Evolutionary conservation across 2,329 filamentous ascomycete genomes (phyloP).

Genomic region (Epichloe sylvatica): DNA sequence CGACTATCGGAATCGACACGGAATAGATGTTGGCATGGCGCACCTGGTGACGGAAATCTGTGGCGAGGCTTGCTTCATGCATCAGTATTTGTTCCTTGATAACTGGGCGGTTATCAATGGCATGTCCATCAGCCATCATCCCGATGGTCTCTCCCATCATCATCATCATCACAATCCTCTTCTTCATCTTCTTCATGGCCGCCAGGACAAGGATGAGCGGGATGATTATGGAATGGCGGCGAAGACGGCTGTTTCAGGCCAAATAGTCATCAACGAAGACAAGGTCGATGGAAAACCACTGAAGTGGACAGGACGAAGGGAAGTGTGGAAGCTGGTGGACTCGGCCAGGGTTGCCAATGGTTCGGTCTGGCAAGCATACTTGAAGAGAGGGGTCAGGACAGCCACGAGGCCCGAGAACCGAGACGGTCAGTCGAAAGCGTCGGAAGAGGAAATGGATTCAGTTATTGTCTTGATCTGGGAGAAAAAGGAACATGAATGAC

Average conservation of each 20-base stretch:
- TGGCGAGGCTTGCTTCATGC: slow-evolving; percentile 33
- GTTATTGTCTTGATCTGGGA: slow-evolving; percentile 28
- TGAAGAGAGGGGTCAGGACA: slow-evolving; percentile 18
- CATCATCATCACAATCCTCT: background rate
- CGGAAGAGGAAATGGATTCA: slow-evolving; percentile 21
- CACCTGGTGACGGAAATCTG: slow-evolving; percentile 29
- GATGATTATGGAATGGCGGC: slow-evolving; percentile 2
- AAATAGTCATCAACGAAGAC: slow-evolving; percentile 20
- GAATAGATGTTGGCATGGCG: slow-evolving; percentile 25
- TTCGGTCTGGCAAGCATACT: slow-evolving; percentile 33
- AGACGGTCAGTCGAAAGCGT: background rate
- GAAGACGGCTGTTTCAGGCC: slow-evolving; percentile 11
- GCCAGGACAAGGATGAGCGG: background rate
- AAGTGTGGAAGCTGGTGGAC: slow-evolving; percentile 29
- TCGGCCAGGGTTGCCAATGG: slow-evolving; percentile 21
- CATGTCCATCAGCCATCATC: slow-evolving; percentile 29
- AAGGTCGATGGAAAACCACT: slow-evolving; percentile 18
- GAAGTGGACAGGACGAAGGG: slow-evolving; percentile 22
- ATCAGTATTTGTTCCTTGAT: slow-evolving; percentile 31
- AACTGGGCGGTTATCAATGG: slow-evolving; percentile 35
- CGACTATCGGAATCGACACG: slow-evolving; percentile 24
- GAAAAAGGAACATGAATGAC: slow-evolving; percentile 2
- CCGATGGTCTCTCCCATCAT: slow-evolving; percentile 19
- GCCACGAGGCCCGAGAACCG: slow-evolving; percentile 8
- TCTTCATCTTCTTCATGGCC: background rate